Base-by-base conservation (phyloP, 2,329 filamentous ascomycete species). In the Pseudogymnoascus sp. region DNA sequence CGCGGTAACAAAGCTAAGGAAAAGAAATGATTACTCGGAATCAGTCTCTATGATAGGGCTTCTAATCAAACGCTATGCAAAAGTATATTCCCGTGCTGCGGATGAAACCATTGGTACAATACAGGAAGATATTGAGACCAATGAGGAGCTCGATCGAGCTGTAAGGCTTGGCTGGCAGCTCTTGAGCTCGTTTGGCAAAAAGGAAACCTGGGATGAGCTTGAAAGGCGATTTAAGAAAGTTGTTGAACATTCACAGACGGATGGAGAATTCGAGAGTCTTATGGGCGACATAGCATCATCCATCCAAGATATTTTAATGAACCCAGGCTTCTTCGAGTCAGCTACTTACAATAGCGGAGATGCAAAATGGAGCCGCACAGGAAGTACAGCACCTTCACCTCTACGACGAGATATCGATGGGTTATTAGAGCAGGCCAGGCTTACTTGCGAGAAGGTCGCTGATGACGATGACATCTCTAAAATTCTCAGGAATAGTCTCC, bases 261-360 rank as follows among this genome's bases (percentile, higher is more conserved):
- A 96, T 69, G 89, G 90, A 0, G 86, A 95, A 62, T 95, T 96
- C 65, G 91, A 97, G 69, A 79, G 86, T 12, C 77, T 96, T 25
- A 84, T 96, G 72, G 81, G 81, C 21, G 85, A 96, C 53, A 78
- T 93, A 31, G 89, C 89, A 10, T 84, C 87, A 62, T 84, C 89
- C 3, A 75, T 96, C 4, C 89, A 96, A 71, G 87, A 89, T 66
- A 87, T 97, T 73, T 78, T 97, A 44, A 95, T 87, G 0, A 89
- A 97, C 66, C 93, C 93, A 0, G 83, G 87, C 3, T 97, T 96
- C 75, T 90, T 96, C 70, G 89, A 93, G 56, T 82, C 90, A 40
- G 86, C 86, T 0, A 85, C 59, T 6, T 18, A 34, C 50, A 56
- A 36, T 28, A 34, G 21, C 14, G 16, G 28, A 36, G 50, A 34